A percentile compares a stretch with the other conserved stretches of the same genome.
These are phyloP conservation scores for Salvia miltiorrhiza DNA, from an alignment of 257 asterid genomes.

Conservation along the genomic window DNA sequence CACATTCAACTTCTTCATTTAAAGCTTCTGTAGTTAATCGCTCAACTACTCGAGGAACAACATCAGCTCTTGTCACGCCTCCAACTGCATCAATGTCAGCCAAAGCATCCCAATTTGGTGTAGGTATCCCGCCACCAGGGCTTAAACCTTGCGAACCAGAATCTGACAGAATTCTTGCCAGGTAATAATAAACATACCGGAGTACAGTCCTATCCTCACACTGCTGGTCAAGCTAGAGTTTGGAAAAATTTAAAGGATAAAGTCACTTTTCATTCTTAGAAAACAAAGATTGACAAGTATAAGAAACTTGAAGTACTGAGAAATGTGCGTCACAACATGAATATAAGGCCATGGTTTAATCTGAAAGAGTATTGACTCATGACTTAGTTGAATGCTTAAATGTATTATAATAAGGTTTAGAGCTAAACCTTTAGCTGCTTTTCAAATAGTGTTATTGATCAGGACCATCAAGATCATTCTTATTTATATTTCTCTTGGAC, in stretches of 20 bases:
- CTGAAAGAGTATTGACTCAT: neutral
- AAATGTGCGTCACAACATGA: conserved; percentile 12
- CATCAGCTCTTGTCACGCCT: conserved; percentile 99
- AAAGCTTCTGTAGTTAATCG: conserved; percentile 81
- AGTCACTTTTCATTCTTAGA: conserved; percentile 20
- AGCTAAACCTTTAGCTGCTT: conserved; percentile 12
- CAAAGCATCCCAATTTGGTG: conserved; percentile 99
- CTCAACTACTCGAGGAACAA: conserved; percentile 86
- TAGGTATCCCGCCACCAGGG: conserved; percentile 99
- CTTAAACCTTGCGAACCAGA: conserved; percentile 93
- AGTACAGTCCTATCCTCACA: conserved; percentile 96
- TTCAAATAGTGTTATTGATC: neutral
- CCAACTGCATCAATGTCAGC: conserved; percentile 97
- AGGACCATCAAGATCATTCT: neutral
- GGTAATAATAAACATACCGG: conserved; percentile 95
- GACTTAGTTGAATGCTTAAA: neutral
- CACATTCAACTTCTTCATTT: conserved; percentile 91
- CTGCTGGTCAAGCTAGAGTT: conserved; percentile 94
- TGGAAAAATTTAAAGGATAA: conserved; percentile 22
- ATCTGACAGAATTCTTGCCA: conserved; percentile 95
- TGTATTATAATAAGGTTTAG: neutral
- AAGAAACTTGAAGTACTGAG: conserved; percentile 12
- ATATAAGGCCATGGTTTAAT: neutral
- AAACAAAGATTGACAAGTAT: neutral
- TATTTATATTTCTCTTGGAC: neutral